Evolutionary conservation across 257 asterid genomes (phyloP).

Genomic region (Solanum peruvianum): DNA sequence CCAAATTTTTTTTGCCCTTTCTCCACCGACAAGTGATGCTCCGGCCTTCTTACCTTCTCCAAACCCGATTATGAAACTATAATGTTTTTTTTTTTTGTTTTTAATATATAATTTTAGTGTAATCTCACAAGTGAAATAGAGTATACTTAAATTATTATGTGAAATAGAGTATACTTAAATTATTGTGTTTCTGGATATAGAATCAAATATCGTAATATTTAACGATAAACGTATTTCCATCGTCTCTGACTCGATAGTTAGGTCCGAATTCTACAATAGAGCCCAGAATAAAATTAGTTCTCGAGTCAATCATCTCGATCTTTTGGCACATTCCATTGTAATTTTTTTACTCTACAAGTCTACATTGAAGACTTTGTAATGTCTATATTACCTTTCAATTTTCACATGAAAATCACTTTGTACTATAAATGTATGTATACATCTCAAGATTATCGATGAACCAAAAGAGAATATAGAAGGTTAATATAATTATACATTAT

Average conservation of each 20-base stretch:
- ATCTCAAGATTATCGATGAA: neutral
- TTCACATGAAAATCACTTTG: too few relatives aligned
- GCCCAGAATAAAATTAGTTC: neutral
- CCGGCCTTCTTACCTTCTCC: neutral
- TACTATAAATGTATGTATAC: neutral
- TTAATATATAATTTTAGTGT: too few relatives aligned
- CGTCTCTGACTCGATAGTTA: neutral
- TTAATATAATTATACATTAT: neutral
- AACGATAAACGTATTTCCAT: accelerated
- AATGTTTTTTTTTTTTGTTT: too few relatives aligned
- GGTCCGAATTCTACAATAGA: neutral
- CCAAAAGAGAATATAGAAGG: neutral
- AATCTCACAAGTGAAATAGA: neutral
- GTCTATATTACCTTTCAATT: too few relatives aligned
- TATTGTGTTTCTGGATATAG: too few relatives aligned
- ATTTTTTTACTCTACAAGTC: too few relatives aligned
- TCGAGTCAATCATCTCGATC: neutral
- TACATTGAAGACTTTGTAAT: too few relatives aligned
- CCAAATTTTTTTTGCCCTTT: neutral
- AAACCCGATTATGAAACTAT: neutral
- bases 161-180: too few relatives aligned
- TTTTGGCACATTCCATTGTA: neutral
- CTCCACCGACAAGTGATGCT: neutral
- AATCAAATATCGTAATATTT: too few relatives aligned
- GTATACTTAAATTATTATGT: too few relatives aligned